Percentiles rank a stretch among this genome's conserved stretches.
Conservation (phyloP, 106 monocot genomes). For the Agapanthus africanus region DNA sequence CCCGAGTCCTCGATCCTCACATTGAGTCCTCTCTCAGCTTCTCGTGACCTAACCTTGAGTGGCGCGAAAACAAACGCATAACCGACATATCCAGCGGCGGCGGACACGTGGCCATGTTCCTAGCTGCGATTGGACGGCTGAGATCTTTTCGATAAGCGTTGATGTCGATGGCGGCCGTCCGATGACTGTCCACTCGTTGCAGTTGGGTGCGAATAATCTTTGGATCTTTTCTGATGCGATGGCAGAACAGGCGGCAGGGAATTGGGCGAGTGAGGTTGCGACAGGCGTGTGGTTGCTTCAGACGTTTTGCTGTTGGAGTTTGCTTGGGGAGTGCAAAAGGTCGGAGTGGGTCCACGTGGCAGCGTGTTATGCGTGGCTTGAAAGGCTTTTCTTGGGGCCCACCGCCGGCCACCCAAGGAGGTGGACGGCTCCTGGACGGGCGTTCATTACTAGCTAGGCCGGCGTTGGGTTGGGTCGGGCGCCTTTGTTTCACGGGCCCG, state of each 20-base stretch:
- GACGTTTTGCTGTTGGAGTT: neutral
- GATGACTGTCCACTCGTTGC: neutral
- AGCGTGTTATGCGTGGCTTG: neutral
- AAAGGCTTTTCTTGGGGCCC: neutral
- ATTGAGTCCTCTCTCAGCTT: neutral
- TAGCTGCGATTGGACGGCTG: neutral
- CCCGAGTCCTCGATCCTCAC: neutral
- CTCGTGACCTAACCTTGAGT: neutral
- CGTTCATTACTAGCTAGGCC: no score
- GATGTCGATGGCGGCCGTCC: neutral
- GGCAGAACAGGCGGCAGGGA: neutral
- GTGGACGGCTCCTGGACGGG: no score
- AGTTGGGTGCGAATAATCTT: no score
- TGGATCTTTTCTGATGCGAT: neutral
- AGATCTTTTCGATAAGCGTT: neutral
- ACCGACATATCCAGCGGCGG: neutral
- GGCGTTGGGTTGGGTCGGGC: no score
- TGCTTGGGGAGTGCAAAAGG: neutral
- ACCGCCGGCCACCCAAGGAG: neutral
- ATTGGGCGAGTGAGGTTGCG: neutral
- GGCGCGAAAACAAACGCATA: constrained; percentile 5
- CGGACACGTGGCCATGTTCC: neutral
- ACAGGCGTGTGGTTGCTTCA: neutral
- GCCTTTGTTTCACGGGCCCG: no score
- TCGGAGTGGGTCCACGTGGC: neutral